Percentiles rank a stretch among this genome's conserved stretches.
Evolutionary conservation across 1,284 basidiomycete species (phyloP).

Genomic region (Malassezia obtusa): DNA sequence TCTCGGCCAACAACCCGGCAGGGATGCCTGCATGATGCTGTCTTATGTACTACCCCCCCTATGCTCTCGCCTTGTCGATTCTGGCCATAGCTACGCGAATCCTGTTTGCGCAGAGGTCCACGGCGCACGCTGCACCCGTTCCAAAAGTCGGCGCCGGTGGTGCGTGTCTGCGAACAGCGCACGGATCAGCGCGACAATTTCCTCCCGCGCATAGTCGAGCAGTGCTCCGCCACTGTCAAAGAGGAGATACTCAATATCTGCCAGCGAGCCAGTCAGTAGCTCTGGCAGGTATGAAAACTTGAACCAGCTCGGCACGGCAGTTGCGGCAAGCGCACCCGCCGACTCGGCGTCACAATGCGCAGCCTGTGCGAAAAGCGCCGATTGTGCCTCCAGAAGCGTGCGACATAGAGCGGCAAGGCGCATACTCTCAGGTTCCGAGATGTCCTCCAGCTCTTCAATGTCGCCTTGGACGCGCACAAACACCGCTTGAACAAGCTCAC

Average conservation of each 20-base stretch:
- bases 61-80: not conserved
- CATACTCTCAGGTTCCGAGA: slow-evolving; percentile 79
- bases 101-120: not conserved
- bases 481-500: slow-evolving; percentile 64
- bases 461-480: slow-evolving; percentile 63
- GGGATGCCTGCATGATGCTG: not conserved
- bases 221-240: slow-evolving; percentile 71
- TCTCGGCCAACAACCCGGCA: slow-evolving; percentile 52
- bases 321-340: slow-evolving; percentile 52
- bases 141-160: slow-evolving; percentile 29
- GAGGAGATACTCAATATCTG: slow-evolving; percentile 76
- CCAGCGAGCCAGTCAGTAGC: slow-evolving; percentile 43
- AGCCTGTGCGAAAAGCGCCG: slow-evolving; percentile 44
- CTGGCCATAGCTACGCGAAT: not conserved
- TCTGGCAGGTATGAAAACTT: slow-evolving; percentile 43
- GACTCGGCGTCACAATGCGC: not conserved
- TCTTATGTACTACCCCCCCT: not conserved
- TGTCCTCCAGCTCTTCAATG: slow-evolving; percentile 71
- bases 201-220: slow-evolving; percentile 76
- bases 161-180: slow-evolving; percentile 66
- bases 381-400: slow-evolving; percentile 56
- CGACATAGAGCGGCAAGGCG: slow-evolving; percentile 70
- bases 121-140: slow-evolving; percentile 22
- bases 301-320: slow-evolving; percentile 58
- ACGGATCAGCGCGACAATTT: slow-evolving; percentile 68